Conservation (phyloP, 2,329 filamentous ascomycete genomes). For the Aspergillus nomiae region DNA sequence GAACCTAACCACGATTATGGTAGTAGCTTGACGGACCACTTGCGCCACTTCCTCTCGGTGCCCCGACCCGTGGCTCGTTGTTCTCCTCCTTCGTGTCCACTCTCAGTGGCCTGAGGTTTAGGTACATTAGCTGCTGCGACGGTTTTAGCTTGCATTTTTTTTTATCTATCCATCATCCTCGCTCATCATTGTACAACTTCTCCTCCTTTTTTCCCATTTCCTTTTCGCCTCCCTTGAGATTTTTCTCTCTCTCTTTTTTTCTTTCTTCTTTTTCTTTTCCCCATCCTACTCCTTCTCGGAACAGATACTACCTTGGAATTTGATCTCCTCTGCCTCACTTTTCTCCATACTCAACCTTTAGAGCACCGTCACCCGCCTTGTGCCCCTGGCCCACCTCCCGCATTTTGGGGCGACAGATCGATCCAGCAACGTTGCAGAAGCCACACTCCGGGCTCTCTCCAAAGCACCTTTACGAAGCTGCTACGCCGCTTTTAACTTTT, state of each 20-base stretch:
- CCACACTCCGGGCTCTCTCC: slow-evolving; percentile 15
- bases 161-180: background rate
- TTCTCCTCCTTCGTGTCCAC: slow-evolving; percentile 17
- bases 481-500: slow-evolving; percentile 18
- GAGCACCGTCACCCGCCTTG: background rate
- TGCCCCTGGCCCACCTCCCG: slow-evolving; percentile 8
- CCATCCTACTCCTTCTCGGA: slow-evolving; percentile 13
- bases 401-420: slow-evolving; percentile 10
- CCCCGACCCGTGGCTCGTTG: slow-evolving; percentile 29
- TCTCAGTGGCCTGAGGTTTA: slow-evolving; percentile 24
- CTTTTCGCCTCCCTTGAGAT: slow-evolving; percentile 16
- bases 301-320: slow-evolving; percentile 5
- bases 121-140: slow-evolving; percentile 14
- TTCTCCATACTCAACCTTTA: background rate
- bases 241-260: slow-evolving; percentile 12
- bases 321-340: slow-evolving; percentile 4
- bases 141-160: slow-evolving; percentile 21
- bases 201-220: slow-evolving; percentile 15
- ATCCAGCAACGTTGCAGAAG: slow-evolving; percentile 21
- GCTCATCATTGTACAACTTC: slow-evolving; percentile 6
- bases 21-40: slow-evolving; percentile 15
- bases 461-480: slow-evolving; percentile 20
- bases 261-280: slow-evolving; percentile 12
- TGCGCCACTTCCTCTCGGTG: slow-evolving; percentile 27
- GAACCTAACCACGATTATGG: slow-evolving; percentile 8